phyloP scores from a whole-genome alignment of 2,329 filamentous ascomycete species.

The Epichloe sibirici region DNA sequence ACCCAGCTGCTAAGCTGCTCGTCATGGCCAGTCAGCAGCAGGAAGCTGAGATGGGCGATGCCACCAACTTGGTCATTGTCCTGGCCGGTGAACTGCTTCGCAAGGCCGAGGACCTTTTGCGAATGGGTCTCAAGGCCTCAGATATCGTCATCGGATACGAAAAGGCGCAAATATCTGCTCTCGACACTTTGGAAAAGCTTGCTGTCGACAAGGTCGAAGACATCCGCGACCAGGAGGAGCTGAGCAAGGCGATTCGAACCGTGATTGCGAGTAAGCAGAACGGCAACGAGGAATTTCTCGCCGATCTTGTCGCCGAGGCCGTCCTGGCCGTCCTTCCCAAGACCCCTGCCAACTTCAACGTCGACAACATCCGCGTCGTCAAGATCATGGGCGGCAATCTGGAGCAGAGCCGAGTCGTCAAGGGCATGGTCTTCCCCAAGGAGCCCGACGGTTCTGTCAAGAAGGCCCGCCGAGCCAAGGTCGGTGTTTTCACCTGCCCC shows the following conservation, averaged over 20 bases:
- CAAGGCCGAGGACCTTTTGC: constrained; percentile 92
- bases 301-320: constrained; percentile 74
- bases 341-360: constrained; percentile 92
- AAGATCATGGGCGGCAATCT: constrained; percentile 98
- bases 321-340: constrained; percentile 85
- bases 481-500: constrained; percentile 90
- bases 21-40: constrained; percentile 99
- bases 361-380: constrained; percentile 96
- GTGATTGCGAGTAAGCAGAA: constrained; percentile 96
- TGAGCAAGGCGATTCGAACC: constrained; percentile 90
- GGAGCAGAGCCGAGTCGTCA: constrained; percentile 87
- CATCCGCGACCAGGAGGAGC: constrained; percentile 65
- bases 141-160: constrained; percentile 96
- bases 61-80: constrained; percentile 93
- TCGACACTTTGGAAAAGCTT: constrained; percentile 77
- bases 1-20: constrained; percentile 91
- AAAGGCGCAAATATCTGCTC: constrained; percentile 78
- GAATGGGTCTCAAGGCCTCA: constrained; percentile 96
- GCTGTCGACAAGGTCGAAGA: constrained; percentile 84
- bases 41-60: constrained; percentile 97
- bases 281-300: constrained; percentile 80
- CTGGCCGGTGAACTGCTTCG: constrained; percentile 88
- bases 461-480: constrained; percentile 86
- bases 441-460: constrained; percentile 88
- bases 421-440: constrained; percentile 96